Conservation (phyloP, 192 early-diverging fungal species). For the Backusella westeae region DNA sequence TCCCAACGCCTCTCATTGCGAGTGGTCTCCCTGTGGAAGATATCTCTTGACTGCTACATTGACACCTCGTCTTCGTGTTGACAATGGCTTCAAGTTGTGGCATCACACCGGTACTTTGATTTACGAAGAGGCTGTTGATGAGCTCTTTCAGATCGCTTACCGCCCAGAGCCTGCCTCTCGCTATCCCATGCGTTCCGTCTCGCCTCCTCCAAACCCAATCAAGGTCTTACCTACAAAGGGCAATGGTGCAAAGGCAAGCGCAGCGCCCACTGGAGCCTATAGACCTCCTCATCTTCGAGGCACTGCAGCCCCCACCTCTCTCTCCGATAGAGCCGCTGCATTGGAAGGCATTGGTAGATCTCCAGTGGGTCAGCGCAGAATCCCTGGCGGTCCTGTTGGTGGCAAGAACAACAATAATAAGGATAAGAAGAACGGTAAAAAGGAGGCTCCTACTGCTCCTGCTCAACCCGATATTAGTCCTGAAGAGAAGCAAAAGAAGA, state of each 20-base stretch:
- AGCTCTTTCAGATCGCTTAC: slow-evolving; percentile 84
- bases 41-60: slow-evolving; percentile 92
- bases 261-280: slow-evolving; percentile 59
- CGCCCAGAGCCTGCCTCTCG: slow-evolving; percentile 58
- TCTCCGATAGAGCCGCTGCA: slow-evolving; percentile 25
- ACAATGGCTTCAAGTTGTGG: slow-evolving; percentile 97
- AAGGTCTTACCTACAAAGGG: slow-evolving; percentile 40
- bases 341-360: slow-evolving; percentile 11
- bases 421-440: slow-evolving; percentile 49
- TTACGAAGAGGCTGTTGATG: slow-evolving; percentile 72
- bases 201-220: slow-evolving; percentile 65
- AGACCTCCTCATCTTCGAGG: slow-evolving; percentile 69
- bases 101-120: slow-evolving; percentile 90
- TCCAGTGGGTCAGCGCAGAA: slow-evolving; percentile 3
- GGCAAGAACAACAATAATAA: slow-evolving; percentile 22
- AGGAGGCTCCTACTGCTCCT: slow-evolving; percentile 17
- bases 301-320: slow-evolving; percentile 36
- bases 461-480: slow-evolving; percentile 22
- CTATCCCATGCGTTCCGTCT: slow-evolving; percentile 81
- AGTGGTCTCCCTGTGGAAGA: slow-evolving; percentile 92
- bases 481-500: slow-evolving; percentile 80
- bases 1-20: slow-evolving; percentile 79
- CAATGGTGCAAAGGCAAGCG: slow-evolving; percentile 46
- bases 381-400: slow-evolving; percentile 10
- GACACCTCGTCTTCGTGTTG: slow-evolving; percentile 92